phyloP scores from a whole-genome alignment of 2,329 filamentous ascomycete genomes.

The Aspergillaceae sp. region DNA sequence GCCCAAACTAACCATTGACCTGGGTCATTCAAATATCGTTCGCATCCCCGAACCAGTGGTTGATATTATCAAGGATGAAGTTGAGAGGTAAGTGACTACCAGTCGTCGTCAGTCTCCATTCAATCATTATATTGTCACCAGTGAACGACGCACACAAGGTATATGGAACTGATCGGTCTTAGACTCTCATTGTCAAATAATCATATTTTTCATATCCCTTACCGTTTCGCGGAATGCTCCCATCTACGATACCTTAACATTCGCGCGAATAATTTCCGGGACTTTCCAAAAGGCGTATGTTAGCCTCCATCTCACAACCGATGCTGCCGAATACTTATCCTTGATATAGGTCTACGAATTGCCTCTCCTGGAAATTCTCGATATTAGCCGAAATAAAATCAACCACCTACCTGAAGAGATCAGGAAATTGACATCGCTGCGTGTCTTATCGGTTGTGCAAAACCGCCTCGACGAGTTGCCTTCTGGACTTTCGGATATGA shows the following conservation, averaged over 20 bases:
- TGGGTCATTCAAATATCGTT: slow-evolving; percentile 42
- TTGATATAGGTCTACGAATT: slow-evolving; percentile 67
- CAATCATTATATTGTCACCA: too few species aligned
- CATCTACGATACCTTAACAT: slow-evolving; percentile 45
- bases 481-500: slow-evolving; percentile 78
- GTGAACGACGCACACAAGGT: too few species aligned
- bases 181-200: slow-evolving; percentile 46
- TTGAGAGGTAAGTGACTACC: slow-evolving; percentile 37
- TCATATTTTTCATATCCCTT: slow-evolving; percentile 41
- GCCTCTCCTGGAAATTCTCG: slow-evolving; percentile 80
- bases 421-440: slow-evolving; percentile 70
- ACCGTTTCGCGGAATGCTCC: slow-evolving; percentile 40
- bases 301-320: not conserved
- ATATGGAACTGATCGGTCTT: slow-evolving; percentile 8
- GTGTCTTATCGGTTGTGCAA: slow-evolving; percentile 78
- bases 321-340: slow-evolving; percentile 1
- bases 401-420: slow-evolving; percentile 69
- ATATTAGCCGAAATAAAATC: slow-evolving; percentile 83
- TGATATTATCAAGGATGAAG: slow-evolving; percentile 45
- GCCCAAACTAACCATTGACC: slow-evolving; percentile 43
- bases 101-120: not conserved
- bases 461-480: slow-evolving; percentile 82
- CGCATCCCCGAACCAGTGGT: slow-evolving; percentile 43
- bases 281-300: slow-evolving; percentile 58
- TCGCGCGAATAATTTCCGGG: slow-evolving; percentile 43